These are phyloP conservation scores for Sphagnurus paluster DNA, from an alignment of 1,284 basidiomycete species.

Conservation along the genomic window DNA sequence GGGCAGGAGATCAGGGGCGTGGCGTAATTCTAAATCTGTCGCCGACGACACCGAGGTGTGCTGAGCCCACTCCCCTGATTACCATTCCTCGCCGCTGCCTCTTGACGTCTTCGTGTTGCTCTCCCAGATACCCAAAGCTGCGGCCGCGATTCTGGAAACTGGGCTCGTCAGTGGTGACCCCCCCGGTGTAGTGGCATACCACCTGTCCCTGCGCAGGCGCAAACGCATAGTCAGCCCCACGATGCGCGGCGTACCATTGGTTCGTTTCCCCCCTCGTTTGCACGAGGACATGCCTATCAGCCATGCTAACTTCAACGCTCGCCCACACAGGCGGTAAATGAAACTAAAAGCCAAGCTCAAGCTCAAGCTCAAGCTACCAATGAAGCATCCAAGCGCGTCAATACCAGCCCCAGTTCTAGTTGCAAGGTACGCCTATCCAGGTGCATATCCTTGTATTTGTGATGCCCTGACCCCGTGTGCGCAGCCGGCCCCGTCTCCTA, in stretches of 20 bases:
- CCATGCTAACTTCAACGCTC: neutral
- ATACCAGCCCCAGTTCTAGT: neutral
- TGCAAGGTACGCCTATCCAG: conserved; percentile 1
- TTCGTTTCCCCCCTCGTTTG: neutral
- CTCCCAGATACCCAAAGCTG: neutral
- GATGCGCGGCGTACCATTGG: neutral
- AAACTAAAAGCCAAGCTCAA: too few species aligned
- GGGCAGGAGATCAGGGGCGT: neutral
- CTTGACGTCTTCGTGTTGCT: neutral
- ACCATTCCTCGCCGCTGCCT: neutral
- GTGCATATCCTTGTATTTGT: neutral
- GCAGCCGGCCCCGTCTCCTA: neutral
- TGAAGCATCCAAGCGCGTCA: neutral
- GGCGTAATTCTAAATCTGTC: neutral
- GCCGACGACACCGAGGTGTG: neutral
- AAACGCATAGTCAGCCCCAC: conserved; percentile 1
- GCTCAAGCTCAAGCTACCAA: too few species aligned
- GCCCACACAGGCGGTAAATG: neutral
- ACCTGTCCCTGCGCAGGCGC: conserved; percentile 5
- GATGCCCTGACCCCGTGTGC: neutral
- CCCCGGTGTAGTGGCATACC: neutral
- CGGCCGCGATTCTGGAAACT: too few species aligned
- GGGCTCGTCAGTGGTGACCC: too few species aligned
- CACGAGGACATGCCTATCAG: neutral
- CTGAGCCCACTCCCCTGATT: neutral